Evolutionary conservation across 495 filamentous ascomycete species (phyloP), one percentile per base, ranked within the genome.

Genomic region (Aspergillus nanangensis): DNA sequence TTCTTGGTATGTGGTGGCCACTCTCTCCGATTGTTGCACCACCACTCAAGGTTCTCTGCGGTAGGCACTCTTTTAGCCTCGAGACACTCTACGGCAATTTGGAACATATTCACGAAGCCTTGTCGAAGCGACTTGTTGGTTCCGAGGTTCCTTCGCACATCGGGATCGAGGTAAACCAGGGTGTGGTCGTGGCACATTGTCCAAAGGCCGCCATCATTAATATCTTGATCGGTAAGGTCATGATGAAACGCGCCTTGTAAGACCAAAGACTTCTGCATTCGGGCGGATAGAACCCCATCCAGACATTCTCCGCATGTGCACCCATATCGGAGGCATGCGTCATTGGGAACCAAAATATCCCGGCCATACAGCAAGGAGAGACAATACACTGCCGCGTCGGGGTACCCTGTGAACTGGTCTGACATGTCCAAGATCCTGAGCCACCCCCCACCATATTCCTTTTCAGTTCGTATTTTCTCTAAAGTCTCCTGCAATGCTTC

Each of bases 301-400:
- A 63, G 35, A 37, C 63, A 69, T 38, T 60, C 27, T 42, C 60
- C 56, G 44, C 57, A 69, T 36, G 51, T 62, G 43, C 56, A 57
- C 20, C 60, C 56, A 38, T 52, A 58, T 52, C 51, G 51, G 35
- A 61, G 31, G 41, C 56, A 51, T 51, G 27, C 41, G 20, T 45
- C 25, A 42, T 43, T 41, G 44, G 51, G 35, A 27, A 24, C 32
- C 32, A 27, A 39, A 51, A 43, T 35, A 48, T 51, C 37, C 38
- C 45, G 35, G 44, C 35, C 40, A 3, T 27, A 47, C 17, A 64
- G 48, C 46, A 53, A 51, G 37, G 51, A 46, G 25, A 63, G 53
- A 50, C 55, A 63, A 24, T 32, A 29, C 37, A 60, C 50, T 51
- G 61, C 52, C 25, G 52, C 46, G 35, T 48, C 29, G 27, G 49